Evolutionary conservation across 768 basidiomycete genomes (phyloP).

Genomic region (Amanita muscaria): DNA sequence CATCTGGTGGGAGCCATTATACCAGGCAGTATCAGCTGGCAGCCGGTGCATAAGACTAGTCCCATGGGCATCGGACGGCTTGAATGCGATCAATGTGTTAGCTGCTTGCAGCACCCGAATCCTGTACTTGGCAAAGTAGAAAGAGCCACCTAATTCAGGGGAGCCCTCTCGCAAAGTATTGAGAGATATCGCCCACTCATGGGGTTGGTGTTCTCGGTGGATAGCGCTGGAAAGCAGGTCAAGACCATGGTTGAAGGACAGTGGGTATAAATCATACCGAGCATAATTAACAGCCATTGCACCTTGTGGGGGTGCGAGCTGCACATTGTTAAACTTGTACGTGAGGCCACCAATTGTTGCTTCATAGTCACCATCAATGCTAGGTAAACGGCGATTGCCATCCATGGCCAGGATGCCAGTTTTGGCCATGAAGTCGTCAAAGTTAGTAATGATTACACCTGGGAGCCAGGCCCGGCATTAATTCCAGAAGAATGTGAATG

Average conservation of each 20-base stretch:
- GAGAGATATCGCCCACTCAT: constrained; percentile 9
- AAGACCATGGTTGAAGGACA: not conserved
- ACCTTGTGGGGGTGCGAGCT: constrained; percentile 10
- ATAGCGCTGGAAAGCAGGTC: constrained; percentile 7
- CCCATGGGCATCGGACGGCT: constrained; percentile 12
- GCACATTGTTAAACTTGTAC: not conserved
- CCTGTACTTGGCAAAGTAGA: constrained; percentile 12
- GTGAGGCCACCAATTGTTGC: not conserved
- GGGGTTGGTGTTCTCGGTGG: constrained; percentile 12
- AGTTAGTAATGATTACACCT: constrained; percentile 1
- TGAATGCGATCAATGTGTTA: constrained; percentile 12
- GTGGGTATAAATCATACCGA: not conserved
- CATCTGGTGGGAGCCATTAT: constrained; percentile 5
- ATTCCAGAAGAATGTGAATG: constrained; percentile 8
- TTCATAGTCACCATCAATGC: constrained; percentile 1
- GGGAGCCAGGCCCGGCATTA: not conserved
- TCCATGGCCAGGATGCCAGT: constrained; percentile 3
- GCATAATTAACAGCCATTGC: constrained; percentile 10
- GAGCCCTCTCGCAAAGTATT: not conserved
- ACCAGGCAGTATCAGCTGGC: not conserved
- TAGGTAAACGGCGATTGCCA: not conserved
- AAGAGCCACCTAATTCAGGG: constrained; percentile 10
- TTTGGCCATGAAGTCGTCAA: not conserved
- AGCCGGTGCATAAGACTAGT: constrained; percentile 9
- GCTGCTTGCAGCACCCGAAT: constrained; percentile 10